Evolutionary conservation across 495 filamentous ascomycete genomes (phyloP), one percentile per base, ranked within the genome.

Genomic region (Tetracladium setigerum): DNA sequence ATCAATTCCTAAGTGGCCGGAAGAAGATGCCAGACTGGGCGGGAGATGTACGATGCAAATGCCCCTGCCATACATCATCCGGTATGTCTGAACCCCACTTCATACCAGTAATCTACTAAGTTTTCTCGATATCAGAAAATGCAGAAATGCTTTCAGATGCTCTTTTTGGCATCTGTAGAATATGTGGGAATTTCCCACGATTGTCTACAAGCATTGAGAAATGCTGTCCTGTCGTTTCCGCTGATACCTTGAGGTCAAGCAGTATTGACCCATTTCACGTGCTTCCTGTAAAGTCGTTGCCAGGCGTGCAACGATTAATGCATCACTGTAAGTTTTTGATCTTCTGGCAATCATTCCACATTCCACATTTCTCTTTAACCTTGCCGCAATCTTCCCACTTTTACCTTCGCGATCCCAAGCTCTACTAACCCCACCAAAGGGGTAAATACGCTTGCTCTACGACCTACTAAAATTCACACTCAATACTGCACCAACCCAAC

Each of bases 401-500:
- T 27, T 27, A 7, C 22, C 7, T 7, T 27, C 22, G 22, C 7
- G 22, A 7, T 27, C 3, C 22, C 22, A 27, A 27, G 3, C 7
- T 27, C 7, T 27, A 27, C 22, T 27, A 7, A 27, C 22, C 7
- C 7, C 22, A 27, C 22, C 12, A 2, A n/a, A 54, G 46, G 46
- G 46, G 32, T 45, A 16, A 49, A 36, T 15, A 54, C 46, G 12
- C 42, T 54, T 13, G 19, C 46, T 9, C 14, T 16, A 24, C 41
- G 49, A 11, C 51, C 51, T 8, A 54, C 51, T 10, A 22, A 36
- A 19, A 54, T 54, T n/a, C 41, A 49, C 35, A 43, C 27, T 31
- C 51, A 55, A 34, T 55, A 55, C 22, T 55, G 52, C 30, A 55
- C 52, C 34, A 55, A 55, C 30, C 41, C 46, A 33, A 14, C 5